Base-by-base conservation (phyloP, 2,329 filamentous ascomycete genomes). In the Sporothrix mexicana region DNA sequence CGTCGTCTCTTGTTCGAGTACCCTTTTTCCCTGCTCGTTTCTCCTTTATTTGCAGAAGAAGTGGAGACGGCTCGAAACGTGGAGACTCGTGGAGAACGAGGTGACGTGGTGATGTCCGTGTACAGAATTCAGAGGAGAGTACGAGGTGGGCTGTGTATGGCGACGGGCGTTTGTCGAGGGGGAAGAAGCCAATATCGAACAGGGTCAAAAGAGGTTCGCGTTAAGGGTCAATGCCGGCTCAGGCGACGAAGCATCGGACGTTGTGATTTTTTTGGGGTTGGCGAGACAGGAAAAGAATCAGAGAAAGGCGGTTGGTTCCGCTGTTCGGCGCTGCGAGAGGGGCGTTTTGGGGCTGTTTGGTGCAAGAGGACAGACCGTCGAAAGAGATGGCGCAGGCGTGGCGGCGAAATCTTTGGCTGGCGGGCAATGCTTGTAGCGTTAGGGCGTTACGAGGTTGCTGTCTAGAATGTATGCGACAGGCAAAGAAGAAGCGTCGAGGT, bases 91-190 rank as follows among this genome's bases (percentile, higher is more conserved):
- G 72, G 57, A 53, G 61, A 53, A 53, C 51, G 61, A 23, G 69
- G 72, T 73, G 72, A 73, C 72, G 72, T 73, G 72, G 61, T 73
- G 72, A 66, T 64, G 72, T 70, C 51, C 23, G 69, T 73, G 69
- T 59, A 61, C 23, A 53, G 51, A 49, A 30, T 36, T 7, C 55
- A 20, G 30, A 36, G n/a, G 3, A 36, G 53, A 36, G 25, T 5
- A 55, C 36, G 43, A 53, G 49, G 3, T 12, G 71, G 15, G 47
- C 20, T 6, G 55, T 17, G 9, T 13, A 25, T n/a, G 36, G 15
- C 17, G 20, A 20, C 15, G 59, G 64, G 17, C 51, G 20, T 47
- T 41, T 36, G 64, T 12, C 45, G 64, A 49, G 61, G 25, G 9
- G 25, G 9, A 2, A 47, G 30, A 64, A 15, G 41, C 9, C 61